Conservation (phyloP, 2,329 filamentous ascomycete genomes). For the Verticillium tricorpus region DNA sequence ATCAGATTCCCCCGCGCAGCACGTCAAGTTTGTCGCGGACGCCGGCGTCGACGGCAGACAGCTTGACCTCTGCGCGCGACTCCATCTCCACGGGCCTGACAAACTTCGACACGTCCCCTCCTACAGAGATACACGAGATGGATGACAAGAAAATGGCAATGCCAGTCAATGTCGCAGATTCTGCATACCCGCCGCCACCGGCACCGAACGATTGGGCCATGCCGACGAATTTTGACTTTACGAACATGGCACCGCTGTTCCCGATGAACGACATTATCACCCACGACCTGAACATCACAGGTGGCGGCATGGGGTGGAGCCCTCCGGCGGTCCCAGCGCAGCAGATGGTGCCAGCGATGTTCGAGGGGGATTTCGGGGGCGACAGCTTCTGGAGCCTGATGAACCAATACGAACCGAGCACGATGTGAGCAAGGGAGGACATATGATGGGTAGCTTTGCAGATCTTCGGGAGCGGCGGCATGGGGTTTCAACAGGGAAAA, state of each 20-base stretch:
- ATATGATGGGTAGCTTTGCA: neutral
- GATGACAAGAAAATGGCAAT: neutral
- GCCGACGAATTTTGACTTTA: conserved; percentile 43
- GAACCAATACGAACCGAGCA: conserved; percentile 40
- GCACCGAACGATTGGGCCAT: conserved; percentile 31
- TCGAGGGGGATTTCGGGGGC: conserved; percentile 49
- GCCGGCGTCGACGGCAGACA: conserved; percentile 11
- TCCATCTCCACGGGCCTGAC: conserved; percentile 11
- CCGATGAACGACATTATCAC: conserved; percentile 54
- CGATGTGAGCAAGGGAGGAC: conserved; percentile 6
- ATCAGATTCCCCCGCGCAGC: conserved; percentile 12
- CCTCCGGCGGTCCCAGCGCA: conserved; percentile 15
- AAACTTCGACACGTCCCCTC: neutral
- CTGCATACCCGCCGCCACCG: conserved; percentile 8
- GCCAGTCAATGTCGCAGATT: neutral
- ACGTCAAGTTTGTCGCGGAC: conserved; percentile 9
- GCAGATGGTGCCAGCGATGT: conserved; percentile 35
- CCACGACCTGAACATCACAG: conserved; percentile 47
- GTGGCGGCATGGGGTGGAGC: conserved; percentile 18
- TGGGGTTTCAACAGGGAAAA: neutral
- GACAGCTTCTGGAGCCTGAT: conserved; percentile 54
- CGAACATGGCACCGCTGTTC: conserved; percentile 49
- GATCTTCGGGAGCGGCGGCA: neutral
- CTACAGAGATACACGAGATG: neutral
- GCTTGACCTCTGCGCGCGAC: conserved; percentile 10